A percentile compares a stretch with the other conserved stretches of the same genome.
Conservation (phyloP, 2,329 filamentous ascomycete species). For the Cryoendolithus antarcticus region DNA sequence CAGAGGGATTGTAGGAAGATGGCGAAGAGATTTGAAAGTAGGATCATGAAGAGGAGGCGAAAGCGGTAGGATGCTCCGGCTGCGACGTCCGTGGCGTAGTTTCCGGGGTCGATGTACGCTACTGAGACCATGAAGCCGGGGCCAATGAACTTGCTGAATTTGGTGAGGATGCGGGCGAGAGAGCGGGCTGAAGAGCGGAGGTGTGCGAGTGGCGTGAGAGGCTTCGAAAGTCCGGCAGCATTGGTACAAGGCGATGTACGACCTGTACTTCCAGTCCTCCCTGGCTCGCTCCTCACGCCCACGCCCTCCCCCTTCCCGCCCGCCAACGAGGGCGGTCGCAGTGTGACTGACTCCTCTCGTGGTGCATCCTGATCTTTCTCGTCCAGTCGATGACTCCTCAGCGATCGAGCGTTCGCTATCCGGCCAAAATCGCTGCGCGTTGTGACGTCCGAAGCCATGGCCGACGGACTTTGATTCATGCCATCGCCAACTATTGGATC, state of each 20-base stretch:
- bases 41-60: slow-evolving; percentile 53
- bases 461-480: slow-evolving; percentile 51
- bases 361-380: slow-evolving; percentile 12
- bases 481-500: slow-evolving; percentile 41
- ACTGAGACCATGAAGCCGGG: slow-evolving; percentile 52
- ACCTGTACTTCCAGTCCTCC: slow-evolving; percentile 8
- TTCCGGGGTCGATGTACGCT: slow-evolving; percentile 42
- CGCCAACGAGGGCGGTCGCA: too few relatives aligned
- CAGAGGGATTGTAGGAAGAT: slow-evolving; percentile 57
- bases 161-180: slow-evolving; percentile 23
- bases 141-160: slow-evolving; percentile 46
- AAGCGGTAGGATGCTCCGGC: slow-evolving; percentile 56
- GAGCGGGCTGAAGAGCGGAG: slow-evolving; percentile 2
- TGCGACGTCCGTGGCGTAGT: slow-evolving; percentile 59
- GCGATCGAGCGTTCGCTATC: slow-evolving; percentile 45
- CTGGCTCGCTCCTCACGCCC: slow-evolving; percentile 1
- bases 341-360: background rate
- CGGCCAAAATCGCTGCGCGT: slow-evolving; percentile 51
- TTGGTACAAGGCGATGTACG: background rate
- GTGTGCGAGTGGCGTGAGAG: too few relatives aligned
- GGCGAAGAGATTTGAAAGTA: slow-evolving; percentile 58
- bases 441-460: slow-evolving; percentile 46
- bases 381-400: slow-evolving; percentile 31
- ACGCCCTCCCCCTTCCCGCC: slow-evolving; percentile 5
- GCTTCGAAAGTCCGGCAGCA: slow-evolving; percentile 1